Evolutionary conservation across 768 basidiomycete genomes (phyloP).

Genomic region (Suillus variegatus): DNA sequence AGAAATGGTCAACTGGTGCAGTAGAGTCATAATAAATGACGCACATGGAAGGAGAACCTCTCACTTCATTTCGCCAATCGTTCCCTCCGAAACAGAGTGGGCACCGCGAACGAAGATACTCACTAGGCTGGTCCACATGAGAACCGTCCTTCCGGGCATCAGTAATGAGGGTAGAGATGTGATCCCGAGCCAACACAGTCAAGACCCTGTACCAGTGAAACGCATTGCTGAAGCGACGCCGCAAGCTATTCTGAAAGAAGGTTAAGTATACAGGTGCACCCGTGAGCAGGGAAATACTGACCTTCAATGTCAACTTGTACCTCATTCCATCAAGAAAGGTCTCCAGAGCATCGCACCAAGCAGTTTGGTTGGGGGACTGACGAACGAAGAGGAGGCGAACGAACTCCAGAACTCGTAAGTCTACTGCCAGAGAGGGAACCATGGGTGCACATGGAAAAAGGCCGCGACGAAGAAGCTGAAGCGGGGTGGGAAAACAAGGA

Average conservation of each 20-base stretch:
- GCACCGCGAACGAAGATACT: constrained; percentile 24
- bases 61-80: background rate
- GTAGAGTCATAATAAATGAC: background rate
- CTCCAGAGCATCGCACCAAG: constrained; percentile 30
- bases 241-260: constrained; percentile 23
- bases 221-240: constrained; percentile 24
- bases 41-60: background rate
- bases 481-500: constrained; percentile 12
- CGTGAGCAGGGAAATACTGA: background rate
- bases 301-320: constrained; percentile 22
- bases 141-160: background rate
- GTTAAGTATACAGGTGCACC: background rate
- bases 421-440: constrained; percentile 33
- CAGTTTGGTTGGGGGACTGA: constrained; percentile 29
- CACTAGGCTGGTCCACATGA: constrained; percentile 10
- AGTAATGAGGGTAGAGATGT: constrained; percentile 12
- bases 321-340: constrained; percentile 18
- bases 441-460: constrained; percentile 30
- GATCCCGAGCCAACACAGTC: constrained; percentile 11
- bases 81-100: constrained; percentile 28
- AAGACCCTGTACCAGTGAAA: constrained; percentile 29
- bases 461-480: constrained; percentile 26
- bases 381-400: constrained; percentile 25
- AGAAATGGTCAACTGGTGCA: background rate
- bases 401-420: constrained; percentile 32